phyloP scores from a whole-genome alignment of 179 eudicot genomes.

The Beta macrorhiza region DNA sequence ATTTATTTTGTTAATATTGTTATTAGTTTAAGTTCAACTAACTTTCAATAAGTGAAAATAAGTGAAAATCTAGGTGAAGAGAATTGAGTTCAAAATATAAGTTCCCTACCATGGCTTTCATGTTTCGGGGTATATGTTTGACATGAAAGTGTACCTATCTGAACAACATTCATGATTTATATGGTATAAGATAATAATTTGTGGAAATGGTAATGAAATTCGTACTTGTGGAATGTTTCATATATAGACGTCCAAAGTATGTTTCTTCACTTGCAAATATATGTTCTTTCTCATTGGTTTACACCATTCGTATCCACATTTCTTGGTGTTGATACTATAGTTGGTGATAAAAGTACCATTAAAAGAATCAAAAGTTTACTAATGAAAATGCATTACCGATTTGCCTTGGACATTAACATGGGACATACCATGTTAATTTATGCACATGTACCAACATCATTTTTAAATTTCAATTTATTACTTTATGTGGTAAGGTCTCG shows the following conservation, averaged over 20 bases:
- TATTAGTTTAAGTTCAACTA: too few relatives aligned
- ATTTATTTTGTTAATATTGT: too few relatives aligned
- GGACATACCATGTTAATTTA: neutral
- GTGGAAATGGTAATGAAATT: neutral
- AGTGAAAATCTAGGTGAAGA: too few relatives aligned
- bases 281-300: neutral
- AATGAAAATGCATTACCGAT: neutral
- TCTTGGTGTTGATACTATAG: neutral
- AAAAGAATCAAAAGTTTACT: neutral
- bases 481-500: neutral
- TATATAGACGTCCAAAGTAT: neutral
- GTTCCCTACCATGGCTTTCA: neutral
- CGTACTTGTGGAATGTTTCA: neutral
- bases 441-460: conserved; percentile 4
- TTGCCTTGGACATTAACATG: neutral
- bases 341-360: neutral
- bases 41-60: too few relatives aligned
- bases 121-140: neutral
- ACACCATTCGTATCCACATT: neutral
- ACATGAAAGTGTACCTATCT: neutral
- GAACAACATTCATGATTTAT: neutral
- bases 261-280: neutral
- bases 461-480: neutral
- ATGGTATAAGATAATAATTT: neutral
- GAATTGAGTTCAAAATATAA: too few relatives aligned